These are phyloP conservation scores for Neoboletus subvelutipes DNA, from an alignment of 768 basidiomycete species.

Conservation along the genomic window DNA sequence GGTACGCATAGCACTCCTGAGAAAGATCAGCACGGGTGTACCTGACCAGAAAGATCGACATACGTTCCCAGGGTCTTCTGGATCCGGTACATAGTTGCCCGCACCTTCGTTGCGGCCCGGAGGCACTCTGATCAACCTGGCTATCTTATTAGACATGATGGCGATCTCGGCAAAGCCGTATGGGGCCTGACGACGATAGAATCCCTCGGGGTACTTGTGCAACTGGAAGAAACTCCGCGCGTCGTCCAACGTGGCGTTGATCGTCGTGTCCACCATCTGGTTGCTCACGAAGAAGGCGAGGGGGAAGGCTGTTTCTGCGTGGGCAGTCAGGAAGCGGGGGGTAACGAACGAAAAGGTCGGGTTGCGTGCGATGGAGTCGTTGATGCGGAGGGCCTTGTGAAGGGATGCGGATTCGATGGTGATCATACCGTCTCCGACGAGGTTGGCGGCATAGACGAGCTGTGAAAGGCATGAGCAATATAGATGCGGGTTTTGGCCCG, in stretches of 20 bases:
- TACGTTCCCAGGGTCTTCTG: background rate
- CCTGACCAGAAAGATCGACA: background rate
- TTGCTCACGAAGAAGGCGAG: conserved; percentile 25
- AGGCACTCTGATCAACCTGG: background rate
- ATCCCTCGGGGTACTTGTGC: conserved; percentile 22
- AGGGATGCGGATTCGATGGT: too few relatives aligned
- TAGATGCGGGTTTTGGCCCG: too few relatives aligned
- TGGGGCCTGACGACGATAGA: conserved; percentile 19
- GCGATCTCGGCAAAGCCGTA: conserved; percentile 5
- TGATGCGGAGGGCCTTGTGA: too few relatives aligned
- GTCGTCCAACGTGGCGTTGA: conserved; percentile 12
- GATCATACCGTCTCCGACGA: too few relatives aligned
- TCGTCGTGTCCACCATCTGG: conserved; percentile 21
- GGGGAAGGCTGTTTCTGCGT: conserved; percentile 15
- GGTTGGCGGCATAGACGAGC: too few relatives aligned
- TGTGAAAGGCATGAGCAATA: too few relatives aligned
- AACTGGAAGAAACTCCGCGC: conserved; percentile 20
- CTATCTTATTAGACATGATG: background rate
- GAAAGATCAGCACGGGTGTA: background rate
- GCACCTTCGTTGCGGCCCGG: background rate
- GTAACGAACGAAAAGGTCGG: conserved; percentile 23
- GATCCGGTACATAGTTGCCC: background rate
- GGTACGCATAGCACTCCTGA: background rate
- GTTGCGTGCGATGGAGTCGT: conserved; percentile 10
- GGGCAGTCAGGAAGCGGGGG: conserved; percentile 4